A percentile compares a stretch with the other conserved stretches of the same genome.
Conservation (phyloP, 306 rosid genomes). For the Vigna trinervia region DNA sequence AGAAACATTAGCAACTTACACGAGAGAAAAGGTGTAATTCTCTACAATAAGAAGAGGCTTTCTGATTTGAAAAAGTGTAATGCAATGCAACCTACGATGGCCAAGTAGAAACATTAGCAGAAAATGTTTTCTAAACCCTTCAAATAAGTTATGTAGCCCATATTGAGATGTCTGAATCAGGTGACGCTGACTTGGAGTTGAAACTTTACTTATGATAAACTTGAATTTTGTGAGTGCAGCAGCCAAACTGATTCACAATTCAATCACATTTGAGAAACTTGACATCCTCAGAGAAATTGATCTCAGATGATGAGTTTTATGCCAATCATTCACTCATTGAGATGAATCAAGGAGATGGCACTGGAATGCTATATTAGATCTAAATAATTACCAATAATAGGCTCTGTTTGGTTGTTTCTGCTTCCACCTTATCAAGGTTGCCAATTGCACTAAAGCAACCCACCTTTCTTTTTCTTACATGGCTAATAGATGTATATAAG, state of each 20-base stretch:
- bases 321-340: slow-evolving; percentile 36
- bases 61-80: background rate
- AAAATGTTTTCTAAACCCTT: background rate
- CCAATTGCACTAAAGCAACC: slow-evolving; percentile 42
- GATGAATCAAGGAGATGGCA: slow-evolving; percentile 49
- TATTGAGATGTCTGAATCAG: background rate
- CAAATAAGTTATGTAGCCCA: background rate
- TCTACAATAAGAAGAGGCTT: too few species aligned
- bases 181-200: background rate
- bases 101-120: background rate
- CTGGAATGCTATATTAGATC: slow-evolving; percentile 41
- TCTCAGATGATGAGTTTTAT: slow-evolving; percentile 16
- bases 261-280: slow-evolving; percentile 35
- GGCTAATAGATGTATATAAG: slow-evolving; percentile 56
- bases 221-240: slow-evolving; percentile 53
- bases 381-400: slow-evolving; percentile 39
- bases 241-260: slow-evolving; percentile 51
- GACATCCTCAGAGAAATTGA: slow-evolving; percentile 35
- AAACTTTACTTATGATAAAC: slow-evolving; percentile 36
- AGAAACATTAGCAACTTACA: slow-evolving; percentile 27
- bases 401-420: slow-evolving; percentile 36
- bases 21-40: slow-evolving; percentile 9
- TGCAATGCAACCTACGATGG: background rate
- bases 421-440: slow-evolving; percentile 52
- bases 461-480: slow-evolving; percentile 41